Evolutionary conservation across 1,284 basidiomycete genomes (phyloP), one percentile per base, ranked within the genome.

Genomic region (Entoloma clypeatum): DNA sequence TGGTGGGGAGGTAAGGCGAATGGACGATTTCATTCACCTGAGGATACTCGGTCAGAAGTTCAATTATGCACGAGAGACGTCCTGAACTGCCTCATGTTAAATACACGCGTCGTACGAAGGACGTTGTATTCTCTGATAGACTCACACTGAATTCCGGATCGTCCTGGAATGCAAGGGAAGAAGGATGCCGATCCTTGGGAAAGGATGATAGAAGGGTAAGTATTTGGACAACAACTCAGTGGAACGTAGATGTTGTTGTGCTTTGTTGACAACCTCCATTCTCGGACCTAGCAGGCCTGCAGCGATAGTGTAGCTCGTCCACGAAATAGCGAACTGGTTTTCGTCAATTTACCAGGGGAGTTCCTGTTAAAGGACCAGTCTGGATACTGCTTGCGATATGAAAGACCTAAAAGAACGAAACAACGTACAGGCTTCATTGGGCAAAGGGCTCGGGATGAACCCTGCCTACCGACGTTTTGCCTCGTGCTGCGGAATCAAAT

Each of bases 31-130:
- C 48, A 49, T 34, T 40, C 16, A 34, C 34, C 36, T 52, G 50
- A 56, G 52, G 36, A 48, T 38, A 41, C 43, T 36, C 55, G 48
- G 55, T 51, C 53, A 56, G 51, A 53, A 60, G 54, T 26, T 37
- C 36, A 52, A 50, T 48, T 44, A 49, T 56, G 47, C 58, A 59
- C 58, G 61, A 58, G 56, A 56, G n/a, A 60, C 51, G 53, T 52
- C 60, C 63, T 61, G 58, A n/a, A 54, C 48, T 55, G 61, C 62
- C 56, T 59, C 57, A 61, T 61, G 61, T 60, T 60, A 25, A 62
- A 56, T 44, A 60, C 63, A 62, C 63, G 62, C 58, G 62, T 60
- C 53, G 42, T 49, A 49, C 50, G 50, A 54, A 36, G 41, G 34
- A 29, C 33, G 31, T 38, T 34, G 28, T 45, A 36, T 17, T 41